These are phyloP conservation scores for Monosporascus cannonballus DNA, from an alignment of 2,329 filamentous ascomycete species.

Conservation along the genomic window DNA sequence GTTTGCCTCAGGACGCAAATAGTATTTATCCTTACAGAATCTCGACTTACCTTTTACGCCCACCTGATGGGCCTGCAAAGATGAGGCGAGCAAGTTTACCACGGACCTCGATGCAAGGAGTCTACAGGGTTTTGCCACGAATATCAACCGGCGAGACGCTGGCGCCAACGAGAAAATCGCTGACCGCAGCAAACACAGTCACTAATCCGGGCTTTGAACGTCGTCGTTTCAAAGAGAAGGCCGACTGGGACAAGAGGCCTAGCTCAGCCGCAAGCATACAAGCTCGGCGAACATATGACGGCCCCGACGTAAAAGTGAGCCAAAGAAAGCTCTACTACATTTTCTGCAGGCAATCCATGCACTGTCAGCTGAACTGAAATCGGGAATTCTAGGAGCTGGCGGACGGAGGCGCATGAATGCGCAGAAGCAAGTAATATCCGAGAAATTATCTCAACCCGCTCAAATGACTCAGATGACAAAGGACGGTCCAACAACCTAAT, in stretches of 20 bases:
- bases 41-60: not conserved
- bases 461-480: not conserved
- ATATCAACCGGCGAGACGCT: not conserved
- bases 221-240: too few relatives aligned
- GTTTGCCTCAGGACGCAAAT: not conserved
- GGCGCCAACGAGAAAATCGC: not conserved
- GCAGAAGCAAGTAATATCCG: conserved; percentile 3
- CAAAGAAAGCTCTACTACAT: not conserved
- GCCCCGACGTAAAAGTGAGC: not conserved
- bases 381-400: conserved; percentile 13
- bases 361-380: conserved; percentile 11
- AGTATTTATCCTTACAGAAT: not conserved
- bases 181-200: not conserved
- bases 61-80: not conserved
- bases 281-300: not conserved
- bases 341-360: not conserved
- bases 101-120: not conserved
- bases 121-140: not conserved
- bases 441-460: conserved; percentile 6
- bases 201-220: not conserved
- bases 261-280: not conserved
- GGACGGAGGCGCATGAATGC: conserved; percentile 4
- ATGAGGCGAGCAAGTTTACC: not conserved
- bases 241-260: not conserved
- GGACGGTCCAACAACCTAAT: not conserved